Evolutionary conservation across 163 green algal species (phyloP).

Genomic region (Chlamydomonas reinhardtii): DNA sequence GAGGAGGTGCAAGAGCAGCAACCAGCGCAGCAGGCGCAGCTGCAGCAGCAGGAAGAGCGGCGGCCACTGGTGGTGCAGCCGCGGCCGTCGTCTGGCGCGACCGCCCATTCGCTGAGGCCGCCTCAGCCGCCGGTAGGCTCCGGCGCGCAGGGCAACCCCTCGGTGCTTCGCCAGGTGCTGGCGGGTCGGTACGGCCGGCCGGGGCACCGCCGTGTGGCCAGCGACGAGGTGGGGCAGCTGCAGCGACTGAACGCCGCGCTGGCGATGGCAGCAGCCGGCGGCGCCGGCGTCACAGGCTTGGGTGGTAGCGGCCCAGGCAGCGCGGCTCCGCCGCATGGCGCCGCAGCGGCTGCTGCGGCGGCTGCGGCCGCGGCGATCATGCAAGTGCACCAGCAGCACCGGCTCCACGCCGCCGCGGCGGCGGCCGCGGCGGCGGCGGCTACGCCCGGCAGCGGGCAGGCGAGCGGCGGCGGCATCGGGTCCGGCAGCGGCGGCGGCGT

Average conservation of each 20-base stretch:
- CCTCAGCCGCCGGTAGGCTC: too few species aligned
- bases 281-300: background rate
- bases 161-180: background rate
- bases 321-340: background rate
- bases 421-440: background rate
- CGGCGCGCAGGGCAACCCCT: background rate
- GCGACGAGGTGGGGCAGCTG: constrained; percentile 20
- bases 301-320: constrained; percentile 7
- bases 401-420: background rate
- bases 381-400: background rate
- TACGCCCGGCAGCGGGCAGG: background rate
- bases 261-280: background rate
- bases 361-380: background rate
- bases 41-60: too few species aligned
- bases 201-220: constrained; percentile 22
- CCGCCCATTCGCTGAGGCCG: too few species aligned
- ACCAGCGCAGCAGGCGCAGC: too few species aligned
- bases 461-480: background rate
- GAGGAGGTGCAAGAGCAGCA: too few species aligned
- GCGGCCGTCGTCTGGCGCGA: too few species aligned
- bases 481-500: background rate
- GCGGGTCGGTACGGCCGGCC: background rate
- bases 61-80: too few species aligned
- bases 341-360: background rate
- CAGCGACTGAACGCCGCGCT: background rate